Evolutionary conservation across 2,329 filamentous ascomycete species (phyloP).

Genomic region (Fusarium haematococcum): DNA sequence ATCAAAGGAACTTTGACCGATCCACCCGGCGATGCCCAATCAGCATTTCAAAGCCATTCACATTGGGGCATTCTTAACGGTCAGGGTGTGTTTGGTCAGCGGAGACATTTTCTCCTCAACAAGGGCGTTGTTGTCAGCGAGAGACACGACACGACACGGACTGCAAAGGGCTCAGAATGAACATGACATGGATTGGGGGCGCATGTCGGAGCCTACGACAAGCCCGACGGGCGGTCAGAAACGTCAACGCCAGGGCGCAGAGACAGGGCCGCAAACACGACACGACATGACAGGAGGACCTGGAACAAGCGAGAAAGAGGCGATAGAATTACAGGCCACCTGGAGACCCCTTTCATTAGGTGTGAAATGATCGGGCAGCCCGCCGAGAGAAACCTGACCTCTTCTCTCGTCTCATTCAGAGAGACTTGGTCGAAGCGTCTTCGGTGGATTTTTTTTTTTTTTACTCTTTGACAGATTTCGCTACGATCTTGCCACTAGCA

Average conservation of each 20-base stretch:
- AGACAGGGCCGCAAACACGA: conserved; percentile 9
- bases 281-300: conserved; percentile 1
- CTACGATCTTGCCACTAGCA: conserved; percentile 17
- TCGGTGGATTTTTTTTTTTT: background rate
- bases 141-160: background rate
- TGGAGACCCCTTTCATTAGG: background rate
- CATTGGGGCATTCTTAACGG: conserved; percentile 24
- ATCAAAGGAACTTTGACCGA: conserved; percentile 31
- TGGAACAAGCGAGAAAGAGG: conserved; percentile 9
- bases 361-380: background rate
- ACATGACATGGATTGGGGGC: conserved; percentile 1
- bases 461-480: background rate
- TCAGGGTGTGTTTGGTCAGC: conserved; percentile 26
- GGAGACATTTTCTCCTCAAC: conserved; percentile 8
- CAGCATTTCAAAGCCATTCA: conserved; percentile 8
- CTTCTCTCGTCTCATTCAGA: background rate
- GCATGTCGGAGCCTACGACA: conserved; percentile 19
- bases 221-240: conserved; percentile 12
- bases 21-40: conserved; percentile 34
- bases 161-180: conserved; percentile 2
- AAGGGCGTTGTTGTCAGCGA: conserved; percentile 16
- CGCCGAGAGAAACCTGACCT: background rate
- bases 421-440: background rate
- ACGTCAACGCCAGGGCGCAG: conserved; percentile 33
- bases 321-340: conserved; percentile 20